Evolutionary conservation across 2,329 filamentous ascomycete genomes (phyloP).

Genomic region (Beauveria caledonica): DNA sequence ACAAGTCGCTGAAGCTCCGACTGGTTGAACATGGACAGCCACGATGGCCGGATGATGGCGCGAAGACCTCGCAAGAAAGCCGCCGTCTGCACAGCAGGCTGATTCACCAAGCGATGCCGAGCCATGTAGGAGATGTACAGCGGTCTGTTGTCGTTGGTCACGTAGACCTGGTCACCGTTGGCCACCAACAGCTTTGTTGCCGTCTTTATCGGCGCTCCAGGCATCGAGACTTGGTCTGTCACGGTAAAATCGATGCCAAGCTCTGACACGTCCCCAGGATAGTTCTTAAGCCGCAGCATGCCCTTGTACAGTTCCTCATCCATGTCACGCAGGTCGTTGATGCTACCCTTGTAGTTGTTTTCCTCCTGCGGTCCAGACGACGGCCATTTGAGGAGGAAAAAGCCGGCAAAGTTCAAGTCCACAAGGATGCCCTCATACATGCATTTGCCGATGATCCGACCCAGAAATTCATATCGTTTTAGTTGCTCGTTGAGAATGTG

Average conservation of each 20-base stretch:
- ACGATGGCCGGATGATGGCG: conserved; percentile 80
- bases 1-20: conserved; percentile 88
- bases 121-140: conserved; percentile 93
- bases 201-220: conserved; percentile 44
- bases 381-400: conserved; percentile 95
- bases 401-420: conserved; percentile 85
- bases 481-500: conserved; percentile 53
- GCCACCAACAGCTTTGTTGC: conserved; percentile 68
- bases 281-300: conserved; percentile 75
- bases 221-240: conserved; percentile 54
- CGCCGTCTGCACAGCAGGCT: conserved; percentile 72
- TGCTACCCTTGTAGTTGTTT: conserved; percentile 75
- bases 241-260: conserved; percentile 85
- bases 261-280: conserved; percentile 60
- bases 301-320: conserved; percentile 89
- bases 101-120: conserved; percentile 73
- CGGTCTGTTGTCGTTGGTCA: conserved; percentile 86
- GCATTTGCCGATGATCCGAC: conserved; percentile 90
- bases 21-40: conserved; percentile 99
- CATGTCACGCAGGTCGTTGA: conserved; percentile 89
- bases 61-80: conserved; percentile 83
- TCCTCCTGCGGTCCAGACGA: conserved; percentile 57
- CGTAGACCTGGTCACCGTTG: conserved; percentile 64
- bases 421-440: conserved; percentile 94
- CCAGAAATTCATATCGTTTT: conserved; percentile 80